Evolutionary conservation across 1,284 basidiomycete genomes (phyloP).

Genomic region (Malassezia pachydermatis): DNA sequence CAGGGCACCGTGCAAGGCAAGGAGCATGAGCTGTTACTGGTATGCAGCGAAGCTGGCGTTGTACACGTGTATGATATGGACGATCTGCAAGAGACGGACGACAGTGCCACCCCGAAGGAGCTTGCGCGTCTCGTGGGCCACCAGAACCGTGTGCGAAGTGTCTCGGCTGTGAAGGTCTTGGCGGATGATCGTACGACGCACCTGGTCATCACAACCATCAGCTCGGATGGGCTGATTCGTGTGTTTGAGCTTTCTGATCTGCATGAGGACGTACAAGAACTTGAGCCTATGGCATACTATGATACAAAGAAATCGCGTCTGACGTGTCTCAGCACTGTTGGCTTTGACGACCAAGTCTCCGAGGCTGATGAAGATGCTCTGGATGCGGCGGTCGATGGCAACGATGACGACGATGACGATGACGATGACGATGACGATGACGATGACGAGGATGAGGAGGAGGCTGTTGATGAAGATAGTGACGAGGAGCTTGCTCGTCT

Average conservation of each 20-base stretch:
- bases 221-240: slow-evolving; percentile 43
- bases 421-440: slow-evolving; percentile 11
- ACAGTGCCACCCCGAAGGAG: slow-evolving; percentile 21
- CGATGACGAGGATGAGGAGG: slow-evolving; percentile 19
- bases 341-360: slow-evolving; percentile 14
- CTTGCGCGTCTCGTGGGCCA: slow-evolving; percentile 37
- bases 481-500: slow-evolving; percentile 20
- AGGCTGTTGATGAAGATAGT: slow-evolving; percentile 14
- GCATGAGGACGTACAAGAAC: slow-evolving; percentile 4
- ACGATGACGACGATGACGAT: slow-evolving; percentile 14
- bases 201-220: slow-evolving; percentile 31
- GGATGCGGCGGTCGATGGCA: slow-evolving; percentile 4
- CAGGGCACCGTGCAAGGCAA: slow-evolving; percentile 9
- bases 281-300: slow-evolving; percentile 25
- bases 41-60: slow-evolving; percentile 24
- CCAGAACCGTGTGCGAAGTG: slow-evolving; percentile 29
- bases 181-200: slow-evolving; percentile 2
- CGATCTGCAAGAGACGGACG: slow-evolving; percentile 18
- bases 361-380: slow-evolving; percentile 1
- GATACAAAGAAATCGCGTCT: slow-evolving; percentile 41
- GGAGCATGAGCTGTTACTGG: slow-evolving; percentile 33
- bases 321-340: slow-evolving; percentile 38
- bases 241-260: slow-evolving; percentile 29
- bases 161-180: background rate
- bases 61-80: slow-evolving; percentile 34